Base-by-base conservation (phyloP, 208 protist species). In the Trypanosoma platydactyli region DNA sequence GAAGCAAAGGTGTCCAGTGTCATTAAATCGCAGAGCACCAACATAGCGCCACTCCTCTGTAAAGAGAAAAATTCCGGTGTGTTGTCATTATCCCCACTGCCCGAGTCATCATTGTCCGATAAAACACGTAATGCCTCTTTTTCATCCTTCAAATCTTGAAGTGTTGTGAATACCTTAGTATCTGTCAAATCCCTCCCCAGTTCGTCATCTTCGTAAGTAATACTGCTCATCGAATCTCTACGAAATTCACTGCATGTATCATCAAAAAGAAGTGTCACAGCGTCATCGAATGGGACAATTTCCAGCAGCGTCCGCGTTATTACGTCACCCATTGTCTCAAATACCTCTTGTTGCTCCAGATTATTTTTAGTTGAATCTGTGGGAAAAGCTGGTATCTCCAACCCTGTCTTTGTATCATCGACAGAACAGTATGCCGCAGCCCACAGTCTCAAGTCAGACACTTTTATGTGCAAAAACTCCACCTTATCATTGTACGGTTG, bases 201-300 rank as follows among this genome's bases (percentile, higher is more conserved):
- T 25, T 74, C 68, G 49, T 60, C 68, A 24, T 74, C 68, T 13
- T 74, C 61, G 42, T 63, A 68, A 29, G 68, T 41, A 9, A 68
- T 18, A 62, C 60, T 64, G 42, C 63, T 51, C 48, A 67, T 64
- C 15, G 56, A 25, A 41, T 74, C 54, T 33, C 27, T 65, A 29
- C 24, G 3, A 57, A 64, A 68, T 50, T 27, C 18, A 40, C 44
- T 54, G 5, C 22, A n/a, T 29, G 35, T 40, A 33, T 35, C 15
- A 3, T 58, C 45, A 20, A 54, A 11, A 57, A 74, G 33, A 38
- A 63, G 49, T 6, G 44, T 15, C 1, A 63, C 3, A 24, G 68
- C 3, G 30, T 56, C 60, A 49, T 45, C 3, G 13, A 9, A 5
- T 20, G 61, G 54, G 52, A 50, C 7, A 45, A 56, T 20, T 12